A percentile compares a stretch with the other conserved stretches of the same genome.
Conservation (phyloP, 2,329 filamentous ascomycete species). For the Paraconiothyrium sp. region DNA sequence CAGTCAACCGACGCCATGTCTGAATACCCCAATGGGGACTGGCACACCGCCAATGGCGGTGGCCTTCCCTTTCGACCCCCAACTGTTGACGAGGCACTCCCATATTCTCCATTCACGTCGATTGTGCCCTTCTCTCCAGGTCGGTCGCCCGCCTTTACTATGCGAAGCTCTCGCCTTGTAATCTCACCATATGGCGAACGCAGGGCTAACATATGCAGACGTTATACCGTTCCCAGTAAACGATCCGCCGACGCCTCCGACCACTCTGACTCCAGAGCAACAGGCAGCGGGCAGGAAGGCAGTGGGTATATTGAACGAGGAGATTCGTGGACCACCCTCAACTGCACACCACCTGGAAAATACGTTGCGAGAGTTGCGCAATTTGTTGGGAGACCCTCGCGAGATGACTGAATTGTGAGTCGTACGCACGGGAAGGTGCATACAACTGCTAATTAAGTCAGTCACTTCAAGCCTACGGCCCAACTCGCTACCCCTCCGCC, state of each 20-base stretch:
- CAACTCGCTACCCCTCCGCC: conserved; percentile 44
- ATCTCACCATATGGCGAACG: conserved; percentile 28
- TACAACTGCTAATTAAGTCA: conserved; percentile 28
- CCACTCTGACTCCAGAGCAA: conserved; percentile 53
- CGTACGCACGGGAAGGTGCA: background rate
- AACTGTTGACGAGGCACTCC: conserved; percentile 76
- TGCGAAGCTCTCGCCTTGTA: conserved; percentile 15
- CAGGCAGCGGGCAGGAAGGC: conserved; percentile 61
- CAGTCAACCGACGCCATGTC: conserved; percentile 33
- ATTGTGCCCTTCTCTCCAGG: conserved; percentile 81
- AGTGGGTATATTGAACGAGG: conserved; percentile 75
- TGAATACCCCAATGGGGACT: conserved; percentile 34
- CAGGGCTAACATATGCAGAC: conserved; percentile 46
- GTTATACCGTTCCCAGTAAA: conserved; percentile 58
- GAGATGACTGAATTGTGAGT: conserved; percentile 74
- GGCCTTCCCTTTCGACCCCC: conserved; percentile 52
- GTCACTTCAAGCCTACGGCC: conserved; percentile 43
- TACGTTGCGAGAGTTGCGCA: conserved; percentile 77
- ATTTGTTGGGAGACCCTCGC: conserved; percentile 73
- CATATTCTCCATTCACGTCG: conserved; percentile 83
- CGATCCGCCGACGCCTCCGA: conserved; percentile 50
- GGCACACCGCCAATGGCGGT: conserved; percentile 45
- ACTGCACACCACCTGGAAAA: conserved; percentile 74
- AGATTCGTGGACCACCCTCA: conserved; percentile 67
- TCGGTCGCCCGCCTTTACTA: conserved; percentile 53